Evolutionary conservation across 108 stramenopile species (phyloP).

Genomic region (Stephanodiscus triporus): DNA sequence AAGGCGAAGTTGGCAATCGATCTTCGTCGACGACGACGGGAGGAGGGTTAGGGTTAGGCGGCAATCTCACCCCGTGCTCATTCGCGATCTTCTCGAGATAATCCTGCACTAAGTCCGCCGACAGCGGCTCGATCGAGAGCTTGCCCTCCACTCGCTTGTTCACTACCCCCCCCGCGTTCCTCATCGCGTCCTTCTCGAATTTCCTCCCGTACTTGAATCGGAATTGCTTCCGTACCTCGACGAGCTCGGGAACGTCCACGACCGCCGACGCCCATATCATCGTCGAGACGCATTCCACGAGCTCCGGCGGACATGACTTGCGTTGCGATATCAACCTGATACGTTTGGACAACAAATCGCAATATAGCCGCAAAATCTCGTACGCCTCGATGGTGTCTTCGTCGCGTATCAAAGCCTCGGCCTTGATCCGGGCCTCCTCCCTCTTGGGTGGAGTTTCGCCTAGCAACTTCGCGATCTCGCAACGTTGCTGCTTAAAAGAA

Average conservation of each 20-base stretch:
- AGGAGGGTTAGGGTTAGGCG: no score
- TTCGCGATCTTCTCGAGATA: slow-evolving; percentile 92
- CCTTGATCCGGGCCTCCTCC: slow-evolving; percentile 88
- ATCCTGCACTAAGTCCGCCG: slow-evolving; percentile 79
- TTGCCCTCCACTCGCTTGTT: slow-evolving; percentile 92
- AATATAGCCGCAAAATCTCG: slow-evolving; percentile 79
- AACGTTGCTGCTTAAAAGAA: slow-evolving; percentile 81
- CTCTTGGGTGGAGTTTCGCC: slow-evolving; percentile 85
- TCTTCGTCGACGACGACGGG: no score
- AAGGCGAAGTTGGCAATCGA: no score
- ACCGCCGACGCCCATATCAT: slow-evolving; percentile 82
- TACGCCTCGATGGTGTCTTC: slow-evolving; percentile 90
- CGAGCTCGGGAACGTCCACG: slow-evolving; percentile 86
- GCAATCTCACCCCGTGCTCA: slow-evolving; percentile 77
- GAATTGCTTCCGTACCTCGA: slow-evolving; percentile 83
- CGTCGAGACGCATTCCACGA: slow-evolving; percentile 68
- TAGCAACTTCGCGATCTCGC: slow-evolving; percentile 81
- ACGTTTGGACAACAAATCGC: slow-evolving; percentile 82
- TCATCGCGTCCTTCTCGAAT: slow-evolving; percentile 80
- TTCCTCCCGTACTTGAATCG: slow-evolving; percentile 82
- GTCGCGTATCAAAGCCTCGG: slow-evolving; percentile 88
- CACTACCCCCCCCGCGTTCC: slow-evolving; percentile 74
- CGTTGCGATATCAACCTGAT: slow-evolving; percentile 65
- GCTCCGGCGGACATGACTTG: slow-evolving; percentile 81
- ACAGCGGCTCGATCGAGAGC: slow-evolving; percentile 84